Percentiles rank a stretch among this genome's conserved stretches.
Conservation (phyloP, 192 early-diverging fungal species). For the Coemansia sp. region DNA sequence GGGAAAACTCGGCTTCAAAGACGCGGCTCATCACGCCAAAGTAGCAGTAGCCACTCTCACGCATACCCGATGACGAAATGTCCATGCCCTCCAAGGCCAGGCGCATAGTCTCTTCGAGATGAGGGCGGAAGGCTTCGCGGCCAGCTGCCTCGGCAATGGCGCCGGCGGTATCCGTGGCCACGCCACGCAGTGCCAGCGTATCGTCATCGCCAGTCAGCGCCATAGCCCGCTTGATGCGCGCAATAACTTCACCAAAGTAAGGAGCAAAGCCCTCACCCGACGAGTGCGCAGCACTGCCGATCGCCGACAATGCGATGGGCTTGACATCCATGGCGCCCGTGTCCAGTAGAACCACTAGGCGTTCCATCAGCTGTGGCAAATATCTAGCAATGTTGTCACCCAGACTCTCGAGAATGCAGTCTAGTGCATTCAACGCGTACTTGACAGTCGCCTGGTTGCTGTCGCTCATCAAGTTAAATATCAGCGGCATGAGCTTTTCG, state of each 20-base stretch:
- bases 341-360: slow-evolving; percentile 74
- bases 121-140: slow-evolving; percentile 74
- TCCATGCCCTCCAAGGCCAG: slow-evolving; percentile 78
- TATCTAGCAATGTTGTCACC: slow-evolving; percentile 79
- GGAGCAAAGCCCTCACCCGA: slow-evolving; percentile 64
- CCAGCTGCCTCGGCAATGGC: slow-evolving; percentile 88
- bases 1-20: slow-evolving; percentile 80
- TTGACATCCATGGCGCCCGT: slow-evolving; percentile 66
- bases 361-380: slow-evolving; percentile 79
- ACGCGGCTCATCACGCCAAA: slow-evolving; percentile 81
- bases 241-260: slow-evolving; percentile 75
- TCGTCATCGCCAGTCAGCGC: slow-evolving; percentile 70
- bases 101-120: slow-evolving; percentile 72
- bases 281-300: slow-evolving; percentile 90
- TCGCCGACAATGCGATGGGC: slow-evolving; percentile 77
- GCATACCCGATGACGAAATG: slow-evolving; percentile 68
- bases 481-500: slow-evolving; percentile 76
- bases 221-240: slow-evolving; percentile 72
- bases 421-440: slow-evolving; percentile 81
- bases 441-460: slow-evolving; percentile 69
- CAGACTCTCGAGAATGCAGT: slow-evolving; percentile 86
- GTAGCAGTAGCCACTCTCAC: slow-evolving; percentile 86
- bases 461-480: slow-evolving; percentile 84
- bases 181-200: slow-evolving; percentile 69
- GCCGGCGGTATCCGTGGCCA: slow-evolving; percentile 82